These are phyloP conservation scores for Termitomyces sp. DNA, from an alignment of 768 basidiomycete genomes.

Conservation along the genomic window DNA sequence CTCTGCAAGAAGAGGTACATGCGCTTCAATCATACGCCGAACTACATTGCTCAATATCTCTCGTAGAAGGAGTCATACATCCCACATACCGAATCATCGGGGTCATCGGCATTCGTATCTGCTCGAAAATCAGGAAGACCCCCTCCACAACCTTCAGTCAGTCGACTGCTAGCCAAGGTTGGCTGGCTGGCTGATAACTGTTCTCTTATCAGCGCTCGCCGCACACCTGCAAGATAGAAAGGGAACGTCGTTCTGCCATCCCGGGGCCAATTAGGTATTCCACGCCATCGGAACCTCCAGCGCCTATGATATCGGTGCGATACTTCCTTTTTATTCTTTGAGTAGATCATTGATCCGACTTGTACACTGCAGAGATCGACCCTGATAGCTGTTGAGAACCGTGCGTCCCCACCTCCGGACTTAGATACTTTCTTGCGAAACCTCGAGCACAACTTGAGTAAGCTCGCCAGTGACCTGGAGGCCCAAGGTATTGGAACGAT, in stretches of 20 bases:
- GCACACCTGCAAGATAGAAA: neutral
- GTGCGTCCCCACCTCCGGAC: neutral
- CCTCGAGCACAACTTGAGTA: constrained; percentile 1
- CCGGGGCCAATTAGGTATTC: neutral
- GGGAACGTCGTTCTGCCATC: neutral
- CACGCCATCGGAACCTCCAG: neutral
- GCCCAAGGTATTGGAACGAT: neutral
- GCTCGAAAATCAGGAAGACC: neutral
- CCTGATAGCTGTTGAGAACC: neutral
- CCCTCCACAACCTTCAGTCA: neutral
- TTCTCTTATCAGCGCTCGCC: neutral
- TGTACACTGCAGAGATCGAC: neutral
- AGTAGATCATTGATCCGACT: neutral
- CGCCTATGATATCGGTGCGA: neutral
- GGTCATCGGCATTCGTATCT: neutral
- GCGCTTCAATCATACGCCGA: no score
- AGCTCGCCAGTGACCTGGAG: neutral
- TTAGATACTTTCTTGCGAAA: neutral
- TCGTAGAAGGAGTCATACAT: neutral
- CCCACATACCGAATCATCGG: neutral
- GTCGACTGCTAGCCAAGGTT: neutral
- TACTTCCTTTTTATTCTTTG: neutral
- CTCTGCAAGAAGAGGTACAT: neutral
- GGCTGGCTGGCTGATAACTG: neutral
- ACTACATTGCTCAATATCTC: neutral